A percentile compares a stretch with the other conserved stretches of the same genome.
Evolutionary conservation across 73 alveolate genomes (phyloP).

Genomic region (Paramecium biaurelia): DNA sequence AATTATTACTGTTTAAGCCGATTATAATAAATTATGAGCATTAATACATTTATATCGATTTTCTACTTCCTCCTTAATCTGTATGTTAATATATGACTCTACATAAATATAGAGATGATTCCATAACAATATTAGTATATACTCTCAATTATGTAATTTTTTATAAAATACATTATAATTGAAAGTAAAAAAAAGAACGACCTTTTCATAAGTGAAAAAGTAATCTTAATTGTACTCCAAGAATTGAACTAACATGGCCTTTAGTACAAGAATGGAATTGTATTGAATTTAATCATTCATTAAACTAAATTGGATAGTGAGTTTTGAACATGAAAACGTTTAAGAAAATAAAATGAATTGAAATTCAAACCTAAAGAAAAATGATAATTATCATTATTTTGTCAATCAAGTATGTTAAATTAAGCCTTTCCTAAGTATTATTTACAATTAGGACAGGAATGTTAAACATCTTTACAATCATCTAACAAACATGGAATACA

Average conservation of each 20-base stretch:
- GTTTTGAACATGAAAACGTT: background rate
- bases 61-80: background rate
- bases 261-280: background rate
- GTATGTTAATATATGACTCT: background rate
- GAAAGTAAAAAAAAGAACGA: background rate
- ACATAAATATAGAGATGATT: background rate
- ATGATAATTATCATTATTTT: background rate
- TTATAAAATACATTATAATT: background rate
- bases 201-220: background rate
- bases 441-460: constrained; percentile 24
- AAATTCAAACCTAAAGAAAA: background rate
- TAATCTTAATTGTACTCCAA: background rate
- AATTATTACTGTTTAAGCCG: background rate
- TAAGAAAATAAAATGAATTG: background rate
- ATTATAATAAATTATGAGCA: background rate
- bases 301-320: background rate
- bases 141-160: background rate
- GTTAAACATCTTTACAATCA: constrained; percentile 30
- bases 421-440: background rate
- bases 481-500: background rate
- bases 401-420: constrained; percentile 12
- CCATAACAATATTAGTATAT: background rate
- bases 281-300: background rate
- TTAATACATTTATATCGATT: background rate
- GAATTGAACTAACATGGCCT: background rate